Evolutionary conservation across 1,139 yeast genomes (phyloP).

Genomic region (Suhomyces wounanorum): DNA sequence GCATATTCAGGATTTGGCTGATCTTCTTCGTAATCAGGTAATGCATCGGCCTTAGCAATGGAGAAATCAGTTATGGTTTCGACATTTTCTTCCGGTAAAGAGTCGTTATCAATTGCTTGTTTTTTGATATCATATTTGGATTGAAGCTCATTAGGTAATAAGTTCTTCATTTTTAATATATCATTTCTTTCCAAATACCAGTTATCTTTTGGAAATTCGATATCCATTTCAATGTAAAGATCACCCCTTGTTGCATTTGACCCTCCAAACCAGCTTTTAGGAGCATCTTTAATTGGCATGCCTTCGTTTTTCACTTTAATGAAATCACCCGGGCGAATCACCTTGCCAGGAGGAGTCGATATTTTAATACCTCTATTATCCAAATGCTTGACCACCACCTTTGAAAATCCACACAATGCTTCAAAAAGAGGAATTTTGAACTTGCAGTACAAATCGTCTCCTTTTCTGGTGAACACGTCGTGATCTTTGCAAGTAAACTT

Average conservation of each 20-base stretch:
- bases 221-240: slow-evolving; percentile 66
- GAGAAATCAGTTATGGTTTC: slow-evolving; percentile 46
- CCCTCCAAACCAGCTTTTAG: slow-evolving; percentile 38
- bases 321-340: slow-evolving; percentile 74
- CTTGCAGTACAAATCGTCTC: slow-evolving; percentile 63
- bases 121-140: slow-evolving; percentile 24
- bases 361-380: slow-evolving; percentile 76
- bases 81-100: slow-evolving; percentile 39
- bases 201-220: slow-evolving; percentile 82
- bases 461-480: slow-evolving; percentile 55
- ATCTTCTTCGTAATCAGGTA: slow-evolving; percentile 42
- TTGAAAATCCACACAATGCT: slow-evolving; percentile 78
- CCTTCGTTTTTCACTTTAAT: slow-evolving; percentile 77
- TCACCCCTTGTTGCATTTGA: slow-evolving; percentile 56
- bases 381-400: slow-evolving; percentile 67
- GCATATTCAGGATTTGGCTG: slow-evolving; percentile 19
- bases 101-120: slow-evolving; percentile 29
- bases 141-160: slow-evolving; percentile 50
- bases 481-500: slow-evolving; percentile 53
- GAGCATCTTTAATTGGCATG: slow-evolving; percentile 62
- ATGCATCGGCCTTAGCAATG: slow-evolving; percentile 28
- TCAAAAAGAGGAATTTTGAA: slow-evolving; percentile 71
- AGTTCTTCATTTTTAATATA: slow-evolving; percentile 50
- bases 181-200: slow-evolving; percentile 76
- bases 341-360: slow-evolving; percentile 72